A percentile compares a stretch with the other conserved stretches of the same genome.
phyloP scores from a whole-genome alignment of 2,329 filamentous ascomycete genomes.

The Trichoderma polysporum region DNA sequence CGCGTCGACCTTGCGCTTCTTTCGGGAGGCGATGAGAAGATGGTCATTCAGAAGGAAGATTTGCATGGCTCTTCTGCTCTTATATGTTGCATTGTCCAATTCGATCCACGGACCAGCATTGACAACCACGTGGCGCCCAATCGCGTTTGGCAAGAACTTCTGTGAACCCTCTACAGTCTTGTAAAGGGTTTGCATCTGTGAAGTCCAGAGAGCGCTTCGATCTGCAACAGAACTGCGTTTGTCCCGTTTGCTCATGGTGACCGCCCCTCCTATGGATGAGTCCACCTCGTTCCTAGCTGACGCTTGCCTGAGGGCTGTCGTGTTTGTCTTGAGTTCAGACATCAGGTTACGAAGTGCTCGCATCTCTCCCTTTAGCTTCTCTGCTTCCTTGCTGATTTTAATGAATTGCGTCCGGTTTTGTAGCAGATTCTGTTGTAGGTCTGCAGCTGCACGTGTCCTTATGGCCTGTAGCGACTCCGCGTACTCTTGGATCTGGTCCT shows the following conservation, averaged over 20 bases:
- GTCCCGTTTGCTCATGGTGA: conserved; percentile 65
- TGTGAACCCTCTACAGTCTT: conserved; percentile 98
- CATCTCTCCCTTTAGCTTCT: conserved; percentile 97
- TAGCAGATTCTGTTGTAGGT: conserved; percentile 92
- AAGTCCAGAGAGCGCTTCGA: conserved; percentile 65
- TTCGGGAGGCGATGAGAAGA: conserved; percentile 83
- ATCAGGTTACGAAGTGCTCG: conserved; percentile 84
- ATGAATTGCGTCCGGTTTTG: conserved; percentile 98
- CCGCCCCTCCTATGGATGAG: conserved; percentile 50
- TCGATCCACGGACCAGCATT: conserved; percentile 95
- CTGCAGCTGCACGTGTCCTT: conserved; percentile 73
- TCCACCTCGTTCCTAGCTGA: conserved; percentile 53
- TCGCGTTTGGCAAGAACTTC: conserved; percentile 87
- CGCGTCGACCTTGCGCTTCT: conserved; percentile 84
- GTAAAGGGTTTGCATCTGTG: conserved; percentile 75
- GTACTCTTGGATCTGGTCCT: conserved; percentile 81
- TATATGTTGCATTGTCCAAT: conserved; percentile 96
- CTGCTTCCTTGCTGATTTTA: conserved; percentile 98
- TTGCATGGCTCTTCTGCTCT: conserved; percentile 83
- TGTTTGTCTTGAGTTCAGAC: conserved; percentile 83
- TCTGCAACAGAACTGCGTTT: conserved; percentile 87
- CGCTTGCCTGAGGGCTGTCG: conserved; percentile 61
- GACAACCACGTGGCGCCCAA: conserved; percentile 89
- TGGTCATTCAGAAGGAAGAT: conserved; percentile 95
- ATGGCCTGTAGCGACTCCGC: conserved; percentile 73